phyloP scores from a whole-genome alignment of 495 filamentous ascomycete species.

The Aspergillus bertholletiae region DNA sequence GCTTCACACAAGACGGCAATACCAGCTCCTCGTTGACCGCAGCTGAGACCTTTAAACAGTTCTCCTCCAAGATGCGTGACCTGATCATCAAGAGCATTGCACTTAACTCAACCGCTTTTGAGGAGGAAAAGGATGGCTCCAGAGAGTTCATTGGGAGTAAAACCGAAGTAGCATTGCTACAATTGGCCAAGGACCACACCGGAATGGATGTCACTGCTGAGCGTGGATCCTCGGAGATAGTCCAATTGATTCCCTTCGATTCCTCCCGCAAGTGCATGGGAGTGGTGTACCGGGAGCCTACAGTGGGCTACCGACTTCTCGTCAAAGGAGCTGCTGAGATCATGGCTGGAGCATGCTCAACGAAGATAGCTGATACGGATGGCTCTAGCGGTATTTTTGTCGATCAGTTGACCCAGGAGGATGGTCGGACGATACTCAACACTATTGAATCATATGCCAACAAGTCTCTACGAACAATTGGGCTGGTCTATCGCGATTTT shows the following conservation, averaged over 20 bases:
- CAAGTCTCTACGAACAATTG: constrained; percentile 61
- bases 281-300: constrained; percentile 54
- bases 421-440: constrained; percentile 27
- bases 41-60: constrained; percentile 34
- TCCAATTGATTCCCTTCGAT: constrained; percentile 66
- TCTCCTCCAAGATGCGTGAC: constrained; percentile 37
- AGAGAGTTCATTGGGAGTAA: constrained; percentile 64
- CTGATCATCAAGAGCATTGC: constrained; percentile 58
- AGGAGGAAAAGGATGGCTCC: constrained; percentile 55
- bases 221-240: constrained; percentile 54
- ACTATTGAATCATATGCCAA: constrained; percentile 55
- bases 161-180: constrained; percentile 66
- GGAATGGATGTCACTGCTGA: constrained; percentile 62
- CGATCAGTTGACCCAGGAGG: constrained; percentile 29
- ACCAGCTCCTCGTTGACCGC: constrained; percentile 15
- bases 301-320: constrained; percentile 55
- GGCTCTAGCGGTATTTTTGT: constrained; percentile 30
- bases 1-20: constrained; percentile 43
- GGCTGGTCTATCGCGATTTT: constrained; percentile 61
- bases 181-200: constrained; percentile 56
- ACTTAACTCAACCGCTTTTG: constrained; percentile 66
- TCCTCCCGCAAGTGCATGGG: constrained; percentile 69
- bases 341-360: constrained; percentile 51
- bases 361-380: constrained; percentile 24
- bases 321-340: constrained; percentile 72